Percentiles rank a stretch among this genome's conserved stretches.
Conservation (phyloP, 2,329 filamentous ascomycete species). For the Verticillium tricorpus region DNA sequence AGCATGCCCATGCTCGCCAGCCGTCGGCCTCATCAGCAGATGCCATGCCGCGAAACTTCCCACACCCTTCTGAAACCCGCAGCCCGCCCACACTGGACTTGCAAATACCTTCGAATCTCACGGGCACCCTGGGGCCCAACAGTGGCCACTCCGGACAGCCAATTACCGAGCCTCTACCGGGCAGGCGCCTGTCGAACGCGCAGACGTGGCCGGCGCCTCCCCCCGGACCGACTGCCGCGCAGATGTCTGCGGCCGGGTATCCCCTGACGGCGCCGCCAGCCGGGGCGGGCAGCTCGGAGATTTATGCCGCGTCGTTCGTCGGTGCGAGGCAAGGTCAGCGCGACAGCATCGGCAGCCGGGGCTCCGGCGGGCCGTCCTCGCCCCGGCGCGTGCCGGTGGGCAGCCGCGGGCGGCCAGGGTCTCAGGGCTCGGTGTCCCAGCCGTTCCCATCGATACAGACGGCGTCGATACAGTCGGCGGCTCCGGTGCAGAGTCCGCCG, state of each 20-base stretch:
- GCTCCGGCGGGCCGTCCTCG: conserved; percentile 16
- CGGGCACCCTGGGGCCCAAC: not conserved
- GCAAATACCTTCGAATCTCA: conserved; percentile 18
- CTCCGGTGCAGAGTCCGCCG: conserved; percentile 13
- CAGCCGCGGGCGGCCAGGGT: conserved; percentile 43
- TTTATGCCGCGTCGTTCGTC: conserved; percentile 25
- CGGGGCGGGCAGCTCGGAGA: conserved; percentile 24
- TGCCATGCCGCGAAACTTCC: not conserved
- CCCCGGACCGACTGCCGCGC: conserved; percentile 12
- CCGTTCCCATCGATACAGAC: conserved; percentile 3
- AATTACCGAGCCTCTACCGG: not conserved
- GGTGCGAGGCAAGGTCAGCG: not conserved
- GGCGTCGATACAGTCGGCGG: not conserved
- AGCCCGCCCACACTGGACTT: conserved; percentile 21
- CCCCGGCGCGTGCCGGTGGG: conserved; percentile 36
- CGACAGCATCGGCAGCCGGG: not conserved
- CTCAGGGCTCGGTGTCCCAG: conserved; percentile 27
- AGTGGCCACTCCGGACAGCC: not conserved
- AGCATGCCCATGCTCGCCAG: not conserved
- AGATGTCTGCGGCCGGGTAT: conserved; percentile 19
- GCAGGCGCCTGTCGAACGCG: conserved; percentile 28
- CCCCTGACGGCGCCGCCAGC: conserved; percentile 36
- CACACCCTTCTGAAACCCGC: not conserved
- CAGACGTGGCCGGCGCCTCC: conserved; percentile 43
- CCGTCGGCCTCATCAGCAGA: not conserved